Base-by-base conservation (phyloP, 108 stramenopile genomes). In the Conticribra guillardii region DNA sequence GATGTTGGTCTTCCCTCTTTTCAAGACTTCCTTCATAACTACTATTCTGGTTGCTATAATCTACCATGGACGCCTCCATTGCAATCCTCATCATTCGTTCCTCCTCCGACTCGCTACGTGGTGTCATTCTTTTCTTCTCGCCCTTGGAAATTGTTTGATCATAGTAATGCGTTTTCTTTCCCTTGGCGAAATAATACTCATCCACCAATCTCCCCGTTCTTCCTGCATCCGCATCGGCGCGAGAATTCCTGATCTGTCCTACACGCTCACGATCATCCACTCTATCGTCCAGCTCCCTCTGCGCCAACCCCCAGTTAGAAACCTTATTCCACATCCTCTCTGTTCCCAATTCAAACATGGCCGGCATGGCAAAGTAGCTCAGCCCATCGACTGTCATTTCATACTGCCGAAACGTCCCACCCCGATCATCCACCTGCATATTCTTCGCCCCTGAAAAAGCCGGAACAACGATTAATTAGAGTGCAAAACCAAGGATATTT, bases 321-420 rank as follows among this genome's bases (percentile, higher is more conserved):
- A 79, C 50, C 65, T 72, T 79, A 15, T 45, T 41, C 79, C 79
- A 79, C 79, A 79, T 79, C 23, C 52, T 81, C 1, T 71, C 54
- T 0, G 80, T 81, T 1, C 69, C 83, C 18, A 92, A 44, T 50
- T 90, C 90, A 63, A 74, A 93, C 50, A 93, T 80, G 59, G 90
- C 93, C 0, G 95, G 95, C 85, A 96, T 84, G 41, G 49, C 57
- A 49, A 86, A 92, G 74, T 86, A 96, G 18, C 85, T 82, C 60
- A 92, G 80, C 9, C 92, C 95, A 60, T 96, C 92, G 30, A 96
- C 73, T 27, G 73, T 80, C 19, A 96, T 71, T 49, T 96, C 92
- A 70, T 96, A 96, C 52, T 90, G 90, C 54, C 89, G 87, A 63
- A 89, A 89, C 58, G 82, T 84, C 9, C 84, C 84, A n/a, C 65